These are phyloP conservation scores for Nakaseomyces nivariensis DNA, from an alignment of 1,139 yeast genomes.

Conservation along the genomic window DNA sequence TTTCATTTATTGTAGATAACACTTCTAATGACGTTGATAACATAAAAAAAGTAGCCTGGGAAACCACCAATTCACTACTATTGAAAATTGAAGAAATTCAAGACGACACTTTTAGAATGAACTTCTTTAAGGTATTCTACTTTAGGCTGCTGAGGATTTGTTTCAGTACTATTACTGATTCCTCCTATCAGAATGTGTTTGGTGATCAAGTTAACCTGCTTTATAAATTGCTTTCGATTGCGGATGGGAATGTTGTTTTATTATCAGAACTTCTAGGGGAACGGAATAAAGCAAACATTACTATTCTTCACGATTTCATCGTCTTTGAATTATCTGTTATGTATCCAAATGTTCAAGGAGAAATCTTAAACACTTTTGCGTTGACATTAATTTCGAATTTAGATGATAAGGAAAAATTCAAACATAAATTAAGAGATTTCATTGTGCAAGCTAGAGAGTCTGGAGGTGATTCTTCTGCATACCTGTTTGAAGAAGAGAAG, in stretches of 20 bases:
- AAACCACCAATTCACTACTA: neutral
- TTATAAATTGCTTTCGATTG: neutral
- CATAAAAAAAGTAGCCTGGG: neutral
- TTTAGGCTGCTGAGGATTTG: neutral
- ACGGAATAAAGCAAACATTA: neutral
- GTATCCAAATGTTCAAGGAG: neutral
- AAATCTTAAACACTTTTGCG: neutral
- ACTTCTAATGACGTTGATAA: neutral
- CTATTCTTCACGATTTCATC: neutral
- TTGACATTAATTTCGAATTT: slow-evolving; percentile 49
- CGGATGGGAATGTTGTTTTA: neutral
- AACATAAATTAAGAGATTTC: slow-evolving; percentile 82
- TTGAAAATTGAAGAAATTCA: neutral
- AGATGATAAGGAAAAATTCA: slow-evolving; percentile 62
- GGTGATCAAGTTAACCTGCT: neutral
- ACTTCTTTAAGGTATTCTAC: neutral
- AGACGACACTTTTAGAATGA: neutral
- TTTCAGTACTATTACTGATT: neutral
- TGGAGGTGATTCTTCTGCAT: slow-evolving; percentile 87
- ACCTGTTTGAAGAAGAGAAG: slow-evolving; percentile 41
- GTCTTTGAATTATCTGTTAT: neutral
- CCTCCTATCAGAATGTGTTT: neutral
- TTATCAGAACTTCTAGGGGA: neutral
- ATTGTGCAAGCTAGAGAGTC: slow-evolving; percentile 87
- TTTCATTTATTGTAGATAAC: neutral